Evolutionary conservation across 2,329 filamentous ascomycete species (phyloP), one percentile per base, ranked within the genome.

Genomic region (Diaporthe sp.): DNA sequence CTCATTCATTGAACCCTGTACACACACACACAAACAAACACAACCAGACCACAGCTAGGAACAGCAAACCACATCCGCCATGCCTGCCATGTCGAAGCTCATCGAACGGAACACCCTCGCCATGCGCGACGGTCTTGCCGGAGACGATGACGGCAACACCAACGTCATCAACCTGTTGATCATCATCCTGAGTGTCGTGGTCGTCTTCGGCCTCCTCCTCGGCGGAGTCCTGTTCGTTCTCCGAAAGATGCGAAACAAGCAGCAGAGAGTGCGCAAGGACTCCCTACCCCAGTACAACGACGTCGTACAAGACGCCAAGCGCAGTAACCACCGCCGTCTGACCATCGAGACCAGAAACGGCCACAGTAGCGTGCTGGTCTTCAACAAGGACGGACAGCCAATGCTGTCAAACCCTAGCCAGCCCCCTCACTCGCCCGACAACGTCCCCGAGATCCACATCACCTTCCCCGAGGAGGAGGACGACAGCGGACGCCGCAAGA

Each of bases 391-490:
- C 84, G 91, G 93, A 76, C 85, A 88, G 81, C 91, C 91, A 77
- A 92, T 97, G 85, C 91, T 96, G 78, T 89, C 92, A 77, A 94
- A 94, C 84, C 93, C 94, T 42, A 88, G 89, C 75, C 93, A 92
- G 76, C 93, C 94, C 22, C 94, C 96, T 30, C 87, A 93, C 79
- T 94, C 93, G 59, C 93, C 94, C n/a, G 94, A 91, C 83, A 93
- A 94, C 78, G 90, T 98, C 37, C 97, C 97, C 27, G 94, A 98
- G 86, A 99, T 99, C 80, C 95, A 96, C 84, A 98, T 99, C 84
- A 98, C 97, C 47, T 98, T 99, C 87, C 97, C 97, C 22, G 94
- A 97, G 79, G 97, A 98, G 87, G 93, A 97, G 79, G 96, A 98
- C 81, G 94, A 95, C 78, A 87, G 91, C 71, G 96, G 96, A 78